Percentiles rank a stretch among this genome's conserved stretches.
These are phyloP conservation scores for Termitomyces sp. DNA, from an alignment of 768 basidiomycete species.

Conservation along the genomic window DNA sequence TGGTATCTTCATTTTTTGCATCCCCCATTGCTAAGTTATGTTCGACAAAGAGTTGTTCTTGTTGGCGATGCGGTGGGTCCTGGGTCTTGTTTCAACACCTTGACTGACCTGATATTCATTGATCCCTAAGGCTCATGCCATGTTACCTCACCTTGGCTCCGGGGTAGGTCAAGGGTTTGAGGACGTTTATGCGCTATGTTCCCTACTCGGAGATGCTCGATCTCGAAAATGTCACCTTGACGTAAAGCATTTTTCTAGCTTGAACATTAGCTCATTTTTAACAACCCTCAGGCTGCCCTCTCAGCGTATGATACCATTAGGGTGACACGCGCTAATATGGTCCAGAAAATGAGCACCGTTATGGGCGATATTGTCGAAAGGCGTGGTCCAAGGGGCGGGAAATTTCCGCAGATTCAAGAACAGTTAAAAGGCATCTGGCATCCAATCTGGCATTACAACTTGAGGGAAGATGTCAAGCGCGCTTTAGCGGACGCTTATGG, in stretches of 20 bases:
- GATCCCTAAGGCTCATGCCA: slow-evolving; percentile 42
- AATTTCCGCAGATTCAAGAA: slow-evolving; percentile 23
- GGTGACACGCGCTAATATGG: slow-evolving; percentile 43
- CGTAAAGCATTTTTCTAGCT: slow-evolving; percentile 20
- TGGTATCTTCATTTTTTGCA: slow-evolving; percentile 48
- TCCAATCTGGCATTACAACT: slow-evolving; percentile 45
- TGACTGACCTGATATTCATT: background rate
- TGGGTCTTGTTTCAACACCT: background rate
- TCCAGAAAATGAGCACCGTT: slow-evolving; percentile 33
- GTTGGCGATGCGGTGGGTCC: slow-evolving; percentile 47
- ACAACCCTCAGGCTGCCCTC: slow-evolving; percentile 34
- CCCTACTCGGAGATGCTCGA: slow-evolving; percentile 37
- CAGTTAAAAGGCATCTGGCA: slow-evolving; percentile 37
- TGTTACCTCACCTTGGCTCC: slow-evolving; percentile 54
- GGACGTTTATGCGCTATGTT: slow-evolving; percentile 42
- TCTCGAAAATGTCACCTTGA: slow-evolving; percentile 34
- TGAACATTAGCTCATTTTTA: background rate
- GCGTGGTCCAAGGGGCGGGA: slow-evolving; percentile 27
- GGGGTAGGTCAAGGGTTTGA: slow-evolving; percentile 60
- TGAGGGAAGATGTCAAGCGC: slow-evolving; percentile 30
- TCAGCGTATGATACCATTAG: slow-evolving; percentile 39
- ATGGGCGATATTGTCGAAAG: slow-evolving; percentile 41
- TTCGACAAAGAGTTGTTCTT: slow-evolving; percentile 40
- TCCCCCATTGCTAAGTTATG: slow-evolving; percentile 39
- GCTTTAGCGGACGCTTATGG: slow-evolving; percentile 19